Conservation (phyloP, 2,329 filamentous ascomycete species). For the Cladosporium sp. region DNA sequence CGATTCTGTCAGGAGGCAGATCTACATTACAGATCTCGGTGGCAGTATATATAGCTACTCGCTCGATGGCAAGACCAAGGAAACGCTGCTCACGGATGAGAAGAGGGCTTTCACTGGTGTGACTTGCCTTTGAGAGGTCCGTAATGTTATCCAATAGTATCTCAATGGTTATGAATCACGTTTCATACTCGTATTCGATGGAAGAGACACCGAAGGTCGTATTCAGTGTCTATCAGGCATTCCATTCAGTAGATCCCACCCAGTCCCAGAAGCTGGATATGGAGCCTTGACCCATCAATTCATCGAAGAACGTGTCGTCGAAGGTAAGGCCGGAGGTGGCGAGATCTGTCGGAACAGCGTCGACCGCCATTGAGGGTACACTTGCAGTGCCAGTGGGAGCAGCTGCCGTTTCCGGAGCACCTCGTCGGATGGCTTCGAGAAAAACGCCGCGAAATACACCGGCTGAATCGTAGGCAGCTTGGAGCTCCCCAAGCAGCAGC, state of each 20-base stretch:
- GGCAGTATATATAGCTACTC: slow-evolving; percentile 39
- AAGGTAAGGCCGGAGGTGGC: not conserved
- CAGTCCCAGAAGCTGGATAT: slow-evolving; percentile 11
- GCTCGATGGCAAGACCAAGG: not conserved
- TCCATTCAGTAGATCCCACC: slow-evolving; percentile 10
- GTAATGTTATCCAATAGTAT: not conserved
- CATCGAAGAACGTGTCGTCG: not conserved
- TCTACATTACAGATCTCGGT: slow-evolving; percentile 46
- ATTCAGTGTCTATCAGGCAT: not conserved
- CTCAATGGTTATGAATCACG: not conserved
- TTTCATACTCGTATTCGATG: not conserved
- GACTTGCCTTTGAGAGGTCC: not conserved
- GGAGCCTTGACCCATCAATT: slow-evolving; percentile 3
- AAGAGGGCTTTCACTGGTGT: slow-evolving; percentile 11
- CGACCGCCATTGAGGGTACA: not conserved
- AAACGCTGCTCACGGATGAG: not conserved
- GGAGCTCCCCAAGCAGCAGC: slow-evolving; percentile 16
- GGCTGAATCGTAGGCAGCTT: slow-evolving; percentile 6
- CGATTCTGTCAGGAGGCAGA: slow-evolving; percentile 23
- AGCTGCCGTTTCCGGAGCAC: not conserved
- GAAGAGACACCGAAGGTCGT: not conserved
- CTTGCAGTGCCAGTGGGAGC: not conserved
- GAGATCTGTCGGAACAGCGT: not conserved
- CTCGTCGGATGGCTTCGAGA: not conserved
- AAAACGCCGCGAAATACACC: slow-evolving; percentile 5